These are phyloP conservation scores for Cyberlindnera meyerae DNA, from an alignment of 805 yeast genomes.

Conservation along the genomic window DNA sequence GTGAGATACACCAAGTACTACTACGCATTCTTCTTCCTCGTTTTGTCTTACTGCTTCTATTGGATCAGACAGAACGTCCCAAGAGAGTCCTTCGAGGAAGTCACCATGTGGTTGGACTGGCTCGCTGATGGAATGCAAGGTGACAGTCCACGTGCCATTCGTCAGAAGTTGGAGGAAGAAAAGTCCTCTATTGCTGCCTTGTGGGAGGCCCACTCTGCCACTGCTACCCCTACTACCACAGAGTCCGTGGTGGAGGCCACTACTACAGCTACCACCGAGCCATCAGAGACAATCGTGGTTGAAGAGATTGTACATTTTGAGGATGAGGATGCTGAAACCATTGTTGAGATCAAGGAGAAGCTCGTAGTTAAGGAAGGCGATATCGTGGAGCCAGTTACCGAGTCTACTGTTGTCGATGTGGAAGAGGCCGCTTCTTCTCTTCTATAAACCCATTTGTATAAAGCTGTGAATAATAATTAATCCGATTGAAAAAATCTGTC, in stretches of 20 bases:
- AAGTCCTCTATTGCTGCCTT: too few relatives aligned
- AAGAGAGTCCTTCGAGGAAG: conserved; percentile 12
- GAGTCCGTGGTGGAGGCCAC: too few relatives aligned
- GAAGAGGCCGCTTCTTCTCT: conserved; percentile 2
- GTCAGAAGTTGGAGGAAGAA: too few relatives aligned
- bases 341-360: conserved; percentile 6
- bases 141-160: too few relatives aligned
- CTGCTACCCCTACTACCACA: too few relatives aligned
- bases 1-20: conserved; percentile 10
- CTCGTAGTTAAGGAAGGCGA: conserved; percentile 20
- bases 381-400: conserved; percentile 15
- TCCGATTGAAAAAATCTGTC: conserved; percentile 3
- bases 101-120: conserved; percentile 10
- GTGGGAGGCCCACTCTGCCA: too few relatives aligned
- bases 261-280: too few relatives aligned
- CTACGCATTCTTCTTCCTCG: conserved; percentile 7
- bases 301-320: too few relatives aligned
- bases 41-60: conserved; percentile 8
- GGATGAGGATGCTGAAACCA: not conserved
- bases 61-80: conserved; percentile 11
- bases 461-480: not conserved
- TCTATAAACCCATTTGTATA: not conserved
- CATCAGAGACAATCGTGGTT: not conserved
- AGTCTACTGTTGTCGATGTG: conserved; percentile 7
- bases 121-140: conserved; percentile 11